A percentile compares a stretch with the other conserved stretches of the same genome.
phyloP scores from a whole-genome alignment of 805 yeast species.

The Yarrowia sp. region DNA sequence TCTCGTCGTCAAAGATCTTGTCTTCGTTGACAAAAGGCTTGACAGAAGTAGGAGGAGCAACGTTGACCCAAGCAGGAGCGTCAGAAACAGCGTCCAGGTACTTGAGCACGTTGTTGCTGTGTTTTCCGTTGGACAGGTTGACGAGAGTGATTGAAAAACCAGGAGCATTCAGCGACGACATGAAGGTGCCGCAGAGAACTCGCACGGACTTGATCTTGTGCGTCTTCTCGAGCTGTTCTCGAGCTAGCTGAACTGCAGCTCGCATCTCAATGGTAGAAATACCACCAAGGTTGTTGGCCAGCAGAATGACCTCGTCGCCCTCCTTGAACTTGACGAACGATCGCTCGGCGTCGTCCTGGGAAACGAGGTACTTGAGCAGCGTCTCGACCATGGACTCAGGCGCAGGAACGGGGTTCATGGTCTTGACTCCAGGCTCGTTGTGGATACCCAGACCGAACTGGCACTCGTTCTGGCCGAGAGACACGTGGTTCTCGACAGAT shows the following conservation, averaged over 20 bases:
- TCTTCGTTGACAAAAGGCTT: conserved; percentile 28
- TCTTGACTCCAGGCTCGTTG: conserved; percentile 86
- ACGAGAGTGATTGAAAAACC: conserved; percentile 87
- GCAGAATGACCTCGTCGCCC: conserved; percentile 68
- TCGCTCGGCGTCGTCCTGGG: conserved; percentile 67
- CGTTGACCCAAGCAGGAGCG: conserved; percentile 76
- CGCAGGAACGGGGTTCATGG: conserved; percentile 64
- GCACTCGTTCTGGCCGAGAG: conserved; percentile 66
- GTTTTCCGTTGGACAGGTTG: conserved; percentile 64
- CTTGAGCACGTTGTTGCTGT: conserved; percentile 55
- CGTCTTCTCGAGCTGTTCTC: conserved; percentile 58
- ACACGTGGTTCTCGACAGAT: conserved; percentile 55
- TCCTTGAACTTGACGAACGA: conserved; percentile 69
- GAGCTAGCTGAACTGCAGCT: conserved; percentile 69
- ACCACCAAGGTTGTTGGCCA: conserved; percentile 92
- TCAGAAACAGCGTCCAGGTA: conserved; percentile 73
- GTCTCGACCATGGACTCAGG: conserved; percentile 62
- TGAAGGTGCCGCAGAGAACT: conserved; percentile 75
- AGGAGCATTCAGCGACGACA: conserved; percentile 89
- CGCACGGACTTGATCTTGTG: conserved; percentile 72
- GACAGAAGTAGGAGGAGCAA: conserved; percentile 4
- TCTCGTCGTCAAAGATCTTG: conserved; percentile 18
- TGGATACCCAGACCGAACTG: conserved; percentile 97
- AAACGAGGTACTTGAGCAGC: conserved; percentile 70
- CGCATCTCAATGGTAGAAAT: conserved; percentile 79